A percentile compares a stretch with the other conserved stretches of the same genome.
phyloP scores from a whole-genome alignment of 108 stramenopile species.

The Aurantiochytrium sp. region DNA sequence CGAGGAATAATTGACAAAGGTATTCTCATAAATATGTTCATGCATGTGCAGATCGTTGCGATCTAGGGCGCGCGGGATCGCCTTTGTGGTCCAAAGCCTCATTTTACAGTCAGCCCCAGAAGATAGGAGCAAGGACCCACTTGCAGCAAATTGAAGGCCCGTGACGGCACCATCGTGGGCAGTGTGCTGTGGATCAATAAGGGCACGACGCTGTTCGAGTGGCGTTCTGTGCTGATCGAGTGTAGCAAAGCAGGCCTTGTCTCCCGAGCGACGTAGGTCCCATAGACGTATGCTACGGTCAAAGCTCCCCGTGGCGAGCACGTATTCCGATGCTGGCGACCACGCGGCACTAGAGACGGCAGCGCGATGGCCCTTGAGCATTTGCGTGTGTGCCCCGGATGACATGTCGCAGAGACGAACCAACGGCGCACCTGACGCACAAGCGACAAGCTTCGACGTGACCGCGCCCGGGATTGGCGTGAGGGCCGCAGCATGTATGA shows the following conservation, averaged over 20 bases:
- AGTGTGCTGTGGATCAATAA: background rate
- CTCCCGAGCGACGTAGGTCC: background rate
- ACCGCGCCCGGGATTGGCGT: background rate
- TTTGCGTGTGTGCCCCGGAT: background rate
- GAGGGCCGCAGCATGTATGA: background rate
- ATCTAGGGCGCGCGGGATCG: background rate
- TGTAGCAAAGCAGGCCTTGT: background rate
- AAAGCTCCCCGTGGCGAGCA: background rate
- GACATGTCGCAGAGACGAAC: background rate
- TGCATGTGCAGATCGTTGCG: background rate
- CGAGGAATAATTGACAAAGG: background rate
- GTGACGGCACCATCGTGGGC: background rate
- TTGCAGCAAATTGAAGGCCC: background rate
- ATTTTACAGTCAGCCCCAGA: background rate
- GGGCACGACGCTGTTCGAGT: background rate
- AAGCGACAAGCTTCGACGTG: background rate
- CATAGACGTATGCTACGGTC: background rate
- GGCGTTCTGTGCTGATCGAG: background rate
- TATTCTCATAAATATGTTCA: background rate
- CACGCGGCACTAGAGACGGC: background rate
- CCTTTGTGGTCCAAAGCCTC: background rate
- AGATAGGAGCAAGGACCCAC: background rate
- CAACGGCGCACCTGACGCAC: background rate
- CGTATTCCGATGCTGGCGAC: conserved; percentile 4
- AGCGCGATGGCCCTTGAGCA: background rate